Evolutionary conservation across 805 yeast species (phyloP).

Genomic region (Zygotorulaspora florentina): DNA sequence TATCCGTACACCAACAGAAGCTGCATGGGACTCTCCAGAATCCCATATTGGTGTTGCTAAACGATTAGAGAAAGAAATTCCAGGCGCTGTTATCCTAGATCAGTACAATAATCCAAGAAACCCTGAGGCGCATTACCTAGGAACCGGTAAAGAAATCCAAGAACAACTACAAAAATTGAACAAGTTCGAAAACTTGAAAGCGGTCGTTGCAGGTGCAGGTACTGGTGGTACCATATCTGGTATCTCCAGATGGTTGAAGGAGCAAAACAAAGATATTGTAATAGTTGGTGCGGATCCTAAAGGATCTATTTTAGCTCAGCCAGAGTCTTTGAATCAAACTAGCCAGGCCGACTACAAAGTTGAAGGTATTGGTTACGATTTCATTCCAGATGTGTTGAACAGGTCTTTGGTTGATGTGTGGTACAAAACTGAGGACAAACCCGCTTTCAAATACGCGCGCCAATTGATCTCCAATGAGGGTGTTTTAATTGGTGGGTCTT

Average conservation of each 20-base stretch:
- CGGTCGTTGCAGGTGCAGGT: constrained; percentile 88
- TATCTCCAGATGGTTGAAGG: constrained; percentile 71
- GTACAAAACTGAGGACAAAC: constrained; percentile 83
- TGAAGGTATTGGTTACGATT: constrained; percentile 90
- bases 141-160: constrained; percentile 84
- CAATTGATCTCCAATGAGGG: constrained; percentile 82
- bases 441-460: constrained; percentile 74
- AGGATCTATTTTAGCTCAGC: constrained; percentile 80
- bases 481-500: constrained; percentile 83
- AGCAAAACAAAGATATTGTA: constrained; percentile 54
- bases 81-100: constrained; percentile 78
- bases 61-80: constrained; percentile 75
- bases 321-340: constrained; percentile 62
- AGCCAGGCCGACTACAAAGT: constrained; percentile 60
- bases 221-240: constrained; percentile 92
- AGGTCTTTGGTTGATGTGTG: constrained; percentile 65
- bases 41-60: constrained; percentile 86
- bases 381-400: constrained; percentile 74
- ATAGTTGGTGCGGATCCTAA: constrained; percentile 82
- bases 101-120: constrained; percentile 76
- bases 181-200: constrained; percentile 55
- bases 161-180: constrained; percentile 52
- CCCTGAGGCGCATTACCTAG: constrained; percentile 79
- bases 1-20: constrained; percentile 86
- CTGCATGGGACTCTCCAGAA: constrained; percentile 91